A percentile compares a stretch with the other conserved stretches of the same genome.
These are phyloP conservation scores for Turnera subulata DNA, from an alignment of 345 rosid species.

Conservation along the genomic window DNA sequence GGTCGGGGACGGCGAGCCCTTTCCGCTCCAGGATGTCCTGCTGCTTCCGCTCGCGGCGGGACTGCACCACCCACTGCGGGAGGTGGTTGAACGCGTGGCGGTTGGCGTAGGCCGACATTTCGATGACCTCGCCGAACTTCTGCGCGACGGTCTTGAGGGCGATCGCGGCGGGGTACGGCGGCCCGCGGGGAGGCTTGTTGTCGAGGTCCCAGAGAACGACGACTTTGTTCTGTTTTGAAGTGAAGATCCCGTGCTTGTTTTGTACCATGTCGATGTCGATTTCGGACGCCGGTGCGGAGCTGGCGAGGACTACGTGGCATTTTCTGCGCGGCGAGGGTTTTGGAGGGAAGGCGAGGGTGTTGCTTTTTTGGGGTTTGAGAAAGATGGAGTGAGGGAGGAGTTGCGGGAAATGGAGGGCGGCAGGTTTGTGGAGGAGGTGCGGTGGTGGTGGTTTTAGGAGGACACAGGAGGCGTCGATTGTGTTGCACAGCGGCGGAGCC, in stretches of 20 bases:
- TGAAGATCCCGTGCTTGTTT: conserved; percentile 63
- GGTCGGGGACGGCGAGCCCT: conserved; percentile 34
- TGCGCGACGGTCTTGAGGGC: conserved; percentile 56
- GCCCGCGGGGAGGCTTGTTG: conserved; percentile 89
- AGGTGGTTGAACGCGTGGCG: conserved; percentile 85
- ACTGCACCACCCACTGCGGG: conserved; percentile 68
- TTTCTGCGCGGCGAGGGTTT: conserved; percentile 5
- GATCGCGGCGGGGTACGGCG: conserved; percentile 68
- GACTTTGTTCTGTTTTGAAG: conserved; percentile 62
- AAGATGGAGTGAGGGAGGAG: conserved; percentile 26
- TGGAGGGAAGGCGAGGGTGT: conserved; percentile 6
- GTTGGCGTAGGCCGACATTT: conserved; percentile 85
- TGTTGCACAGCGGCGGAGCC: neutral
- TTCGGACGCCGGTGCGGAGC: conserved; percentile 27
- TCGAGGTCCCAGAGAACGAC: conserved; percentile 95
- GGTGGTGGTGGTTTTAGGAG: neutral
- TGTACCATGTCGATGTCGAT: conserved; percentile 79
- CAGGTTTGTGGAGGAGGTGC: neutral
- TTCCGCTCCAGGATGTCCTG: conserved; percentile 65
- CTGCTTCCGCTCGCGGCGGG: conserved; percentile 53
- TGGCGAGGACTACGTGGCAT: conserved; percentile 20
- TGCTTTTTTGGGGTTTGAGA: conserved; percentile 7
- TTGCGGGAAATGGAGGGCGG: conserved; percentile 14
- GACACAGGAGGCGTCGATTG: neutral
- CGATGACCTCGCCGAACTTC: conserved; percentile 62